These are phyloP conservation scores for Raphanus hybrid DNA, from an alignment of 441 rosid species.

Conservation along the genomic window DNA sequence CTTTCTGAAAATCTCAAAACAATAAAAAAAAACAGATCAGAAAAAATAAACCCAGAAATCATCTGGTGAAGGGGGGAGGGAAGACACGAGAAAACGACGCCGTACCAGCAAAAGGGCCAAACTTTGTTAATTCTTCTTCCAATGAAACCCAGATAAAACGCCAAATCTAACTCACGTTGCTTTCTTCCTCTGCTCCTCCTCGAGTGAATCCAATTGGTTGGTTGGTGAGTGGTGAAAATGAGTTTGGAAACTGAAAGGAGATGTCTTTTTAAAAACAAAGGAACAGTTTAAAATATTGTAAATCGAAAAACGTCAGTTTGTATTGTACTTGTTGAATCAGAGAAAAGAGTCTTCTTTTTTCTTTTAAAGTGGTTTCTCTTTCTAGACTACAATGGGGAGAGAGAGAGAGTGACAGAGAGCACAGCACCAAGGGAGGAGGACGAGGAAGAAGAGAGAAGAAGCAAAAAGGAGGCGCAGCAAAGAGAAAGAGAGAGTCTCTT, in stretches of 20 bases:
- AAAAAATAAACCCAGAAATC: slow-evolving; percentile 23
- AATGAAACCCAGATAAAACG: not conserved
- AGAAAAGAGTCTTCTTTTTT: not conserved
- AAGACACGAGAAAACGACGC: slow-evolving; percentile 12
- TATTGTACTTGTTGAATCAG: slow-evolving; percentile 23
- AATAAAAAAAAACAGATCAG: not conserved
- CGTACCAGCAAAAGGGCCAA: slow-evolving; percentile 15
- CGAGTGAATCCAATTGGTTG: not conserved
- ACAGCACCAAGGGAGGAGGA: slow-evolving; percentile 17
- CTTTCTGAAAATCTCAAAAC: slow-evolving; percentile 31
- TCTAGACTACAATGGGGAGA: slow-evolving; percentile 22
- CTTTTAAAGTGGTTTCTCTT: slow-evolving; percentile 25
- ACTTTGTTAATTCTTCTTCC: not conserved
- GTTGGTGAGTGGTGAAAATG: not conserved
- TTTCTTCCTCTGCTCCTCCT: not conserved
- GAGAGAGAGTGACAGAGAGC: slow-evolving; percentile 13
- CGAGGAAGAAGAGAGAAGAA: slow-evolving; percentile 7
- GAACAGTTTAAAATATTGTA: not conserved
- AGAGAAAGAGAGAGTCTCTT: not conserved
- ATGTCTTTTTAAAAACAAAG: not conserved
- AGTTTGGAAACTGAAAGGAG: slow-evolving; percentile 12
- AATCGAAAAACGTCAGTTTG: slow-evolving; percentile 15
- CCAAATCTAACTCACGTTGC: slow-evolving; percentile 13
- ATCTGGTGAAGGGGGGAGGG: not conserved
- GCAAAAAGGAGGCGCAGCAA: slow-evolving; percentile 19